These are phyloP conservation scores for Zygosaccharomyces pseudobailii DNA, from an alignment of 1,139 yeast genomes.

Conservation along the genomic window DNA sequence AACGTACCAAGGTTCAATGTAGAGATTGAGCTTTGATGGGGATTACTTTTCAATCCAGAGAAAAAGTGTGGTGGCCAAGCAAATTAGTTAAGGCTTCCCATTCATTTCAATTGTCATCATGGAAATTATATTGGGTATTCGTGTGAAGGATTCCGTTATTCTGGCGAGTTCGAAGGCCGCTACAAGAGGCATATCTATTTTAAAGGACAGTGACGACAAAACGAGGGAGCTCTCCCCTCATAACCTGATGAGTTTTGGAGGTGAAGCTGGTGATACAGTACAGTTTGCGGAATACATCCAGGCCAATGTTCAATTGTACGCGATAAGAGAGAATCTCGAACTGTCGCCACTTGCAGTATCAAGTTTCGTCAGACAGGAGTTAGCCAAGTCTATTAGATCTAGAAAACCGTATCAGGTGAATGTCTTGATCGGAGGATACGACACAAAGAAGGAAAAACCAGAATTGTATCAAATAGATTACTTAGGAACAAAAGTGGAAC, in stretches of 20 bases:
- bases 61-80: background rate
- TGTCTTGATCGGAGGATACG: slow-evolving; percentile 81
- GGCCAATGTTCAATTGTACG: slow-evolving; percentile 84
- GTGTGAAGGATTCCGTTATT: slow-evolving; percentile 72
- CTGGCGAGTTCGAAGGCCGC: slow-evolving; percentile 92
- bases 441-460: slow-evolving; percentile 57
- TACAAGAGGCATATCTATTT: slow-evolving; percentile 86
- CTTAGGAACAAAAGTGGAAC: slow-evolving; percentile 82
- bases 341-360: slow-evolving; percentile 82
- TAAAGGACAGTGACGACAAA: slow-evolving; percentile 84
- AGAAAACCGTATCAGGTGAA: slow-evolving; percentile 94
- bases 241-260: slow-evolving; percentile 82
- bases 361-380: slow-evolving; percentile 78
- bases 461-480: slow-evolving; percentile 88
- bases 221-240: slow-evolving; percentile 73
- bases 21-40: background rate
- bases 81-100: slow-evolving; percentile 1
- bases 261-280: slow-evolving; percentile 97
- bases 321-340: slow-evolving; percentile 81
- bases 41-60: background rate
- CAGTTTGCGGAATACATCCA: slow-evolving; percentile 92
- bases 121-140: slow-evolving; percentile 90
- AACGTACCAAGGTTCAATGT: background rate
- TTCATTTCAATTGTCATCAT: slow-evolving; percentile 35
- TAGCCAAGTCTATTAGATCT: slow-evolving; percentile 84